phyloP scores from a whole-genome alignment of 176 grass and related monocot species.

The Musa troglodytarum region DNA sequence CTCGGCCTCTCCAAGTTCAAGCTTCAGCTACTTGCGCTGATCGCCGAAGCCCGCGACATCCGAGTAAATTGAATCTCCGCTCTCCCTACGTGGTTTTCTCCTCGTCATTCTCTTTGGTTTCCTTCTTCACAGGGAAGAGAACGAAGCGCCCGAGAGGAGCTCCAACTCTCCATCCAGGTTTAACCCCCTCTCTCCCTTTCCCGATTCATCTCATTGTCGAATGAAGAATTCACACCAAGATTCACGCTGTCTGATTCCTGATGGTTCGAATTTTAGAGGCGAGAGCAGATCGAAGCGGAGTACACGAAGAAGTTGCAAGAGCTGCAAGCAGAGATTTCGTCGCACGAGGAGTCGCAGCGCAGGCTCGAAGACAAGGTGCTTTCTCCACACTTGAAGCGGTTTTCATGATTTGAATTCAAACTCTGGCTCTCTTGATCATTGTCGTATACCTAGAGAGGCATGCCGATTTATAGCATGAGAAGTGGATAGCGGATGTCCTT shows the following conservation, averaged over 20 bases:
- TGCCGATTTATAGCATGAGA: no score
- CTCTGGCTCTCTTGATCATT: no score
- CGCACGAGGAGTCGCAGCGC: conserved; percentile 17
- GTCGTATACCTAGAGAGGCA: no score
- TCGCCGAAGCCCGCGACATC: conserved; percentile 38
- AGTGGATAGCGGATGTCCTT: no score
- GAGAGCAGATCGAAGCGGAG: conserved; percentile 26
- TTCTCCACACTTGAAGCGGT: background rate
- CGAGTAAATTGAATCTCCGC: conserved; percentile 24
- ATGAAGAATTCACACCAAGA: background rate
- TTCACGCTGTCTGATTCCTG: background rate
- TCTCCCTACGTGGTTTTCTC: background rate
- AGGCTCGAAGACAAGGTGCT: conserved; percentile 31
- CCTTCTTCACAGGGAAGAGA: conserved; percentile 50
- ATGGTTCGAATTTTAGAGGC: conserved; percentile 8
- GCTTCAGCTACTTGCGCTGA: conserved; percentile 55
- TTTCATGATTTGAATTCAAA: background rate
- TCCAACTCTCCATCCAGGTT: conserved; percentile 38
- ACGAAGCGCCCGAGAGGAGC: conserved; percentile 49
- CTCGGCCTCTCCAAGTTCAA: conserved; percentile 60
- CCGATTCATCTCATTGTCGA: background rate
- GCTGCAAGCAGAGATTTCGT: conserved; percentile 19
- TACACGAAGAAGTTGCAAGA: conserved; percentile 29
- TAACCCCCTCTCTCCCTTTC: background rate
- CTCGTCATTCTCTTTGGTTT: background rate